These are phyloP conservation scores for Theobroma cacao DNA, from an alignment of 345 rosid species.

Conservation along the genomic window DNA sequence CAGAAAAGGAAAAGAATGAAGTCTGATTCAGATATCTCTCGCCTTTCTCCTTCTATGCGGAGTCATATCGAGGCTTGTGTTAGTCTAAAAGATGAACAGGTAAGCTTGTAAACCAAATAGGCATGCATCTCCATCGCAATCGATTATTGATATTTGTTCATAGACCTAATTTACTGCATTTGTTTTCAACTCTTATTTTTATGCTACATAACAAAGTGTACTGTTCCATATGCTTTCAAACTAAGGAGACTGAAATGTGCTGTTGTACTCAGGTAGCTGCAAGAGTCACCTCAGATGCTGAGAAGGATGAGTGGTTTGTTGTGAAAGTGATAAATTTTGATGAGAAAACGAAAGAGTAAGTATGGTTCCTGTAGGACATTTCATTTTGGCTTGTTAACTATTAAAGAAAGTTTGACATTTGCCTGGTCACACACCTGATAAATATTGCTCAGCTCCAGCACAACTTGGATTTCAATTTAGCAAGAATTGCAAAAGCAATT, in stretches of 20 bases:
- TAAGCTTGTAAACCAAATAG: slow-evolving; percentile 18
- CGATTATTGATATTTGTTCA: background rate
- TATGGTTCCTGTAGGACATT: background rate
- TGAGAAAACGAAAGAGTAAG: slow-evolving; percentile 92
- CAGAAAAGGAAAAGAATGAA: slow-evolving; percentile 76
- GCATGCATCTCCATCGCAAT: background rate
- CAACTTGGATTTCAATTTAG: background rate
- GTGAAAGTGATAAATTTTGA: slow-evolving; percentile 92
- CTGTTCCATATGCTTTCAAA: background rate
- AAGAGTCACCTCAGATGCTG: slow-evolving; percentile 75
- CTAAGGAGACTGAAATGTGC: slow-evolving; percentile 15
- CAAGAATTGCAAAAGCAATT: background rate
- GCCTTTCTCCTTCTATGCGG: slow-evolving; percentile 63
- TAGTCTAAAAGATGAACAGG: slow-evolving; percentile 90
- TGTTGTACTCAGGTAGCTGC: slow-evolving; percentile 75
- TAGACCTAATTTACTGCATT: background rate
- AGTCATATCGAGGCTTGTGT: slow-evolving; percentile 71
- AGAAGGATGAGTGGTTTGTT: slow-evolving; percentile 90
- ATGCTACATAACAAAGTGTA: background rate
- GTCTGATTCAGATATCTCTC: slow-evolving; percentile 62
- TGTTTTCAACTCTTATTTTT: background rate
- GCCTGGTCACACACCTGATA: too few relatives aligned
- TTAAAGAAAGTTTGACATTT: background rate
- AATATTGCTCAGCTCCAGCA: background rate
- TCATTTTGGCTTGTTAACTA: background rate